Evolutionary conservation across 495 filamentous ascomycete species (phyloP), one percentile per base, ranked within the genome.

Genomic region (Aspergillus sparsus): DNA sequence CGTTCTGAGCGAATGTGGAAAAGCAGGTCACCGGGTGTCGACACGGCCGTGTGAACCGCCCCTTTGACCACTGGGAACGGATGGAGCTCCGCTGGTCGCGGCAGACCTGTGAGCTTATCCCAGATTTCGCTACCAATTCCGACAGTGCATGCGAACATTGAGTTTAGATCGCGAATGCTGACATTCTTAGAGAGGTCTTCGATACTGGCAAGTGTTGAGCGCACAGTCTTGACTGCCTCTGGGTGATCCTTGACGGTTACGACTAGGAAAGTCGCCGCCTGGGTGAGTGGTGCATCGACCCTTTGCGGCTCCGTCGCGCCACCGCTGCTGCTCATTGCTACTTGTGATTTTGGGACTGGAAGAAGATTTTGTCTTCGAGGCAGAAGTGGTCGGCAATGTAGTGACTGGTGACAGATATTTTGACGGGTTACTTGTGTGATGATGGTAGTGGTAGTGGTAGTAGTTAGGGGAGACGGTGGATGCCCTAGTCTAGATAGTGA

Each of bases 1-100:
- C 83, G 77, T 60, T 84, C 82, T 0, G 81, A 69, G 53, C 81
- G 79, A 61, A 85, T 84, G 64, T 84, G 83, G 63, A 85, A 82
- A 5, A 85, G 73, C 6, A 84, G 57, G 55, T 85, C 82, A 0
- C 82, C 82, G 0, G 81, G 80, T 3, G 82, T 84, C 0, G 81
- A 80, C 34, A 80, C 60, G 1, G 81, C 80, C 2, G 76, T 78
- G 53, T 80, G 80, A 33, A 66, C 71, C 4, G 55, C 58, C 44
- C 83, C 83, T 36, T 75, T 67, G 11, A 85, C 61, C 21, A 70
- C 70, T 7, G 53, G 68, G 64, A 85, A 85, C 3, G 82, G 77
- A 52, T 77, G 83, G 1, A 85, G 78, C 63, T 85, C 82, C 3
- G 71, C 50, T 3, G 83, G 82, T 6, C 72, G 74, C 8, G 78